phyloP scores from a whole-genome alignment of 805 yeast genomes.

The Cyberlindnera saturnus region DNA sequence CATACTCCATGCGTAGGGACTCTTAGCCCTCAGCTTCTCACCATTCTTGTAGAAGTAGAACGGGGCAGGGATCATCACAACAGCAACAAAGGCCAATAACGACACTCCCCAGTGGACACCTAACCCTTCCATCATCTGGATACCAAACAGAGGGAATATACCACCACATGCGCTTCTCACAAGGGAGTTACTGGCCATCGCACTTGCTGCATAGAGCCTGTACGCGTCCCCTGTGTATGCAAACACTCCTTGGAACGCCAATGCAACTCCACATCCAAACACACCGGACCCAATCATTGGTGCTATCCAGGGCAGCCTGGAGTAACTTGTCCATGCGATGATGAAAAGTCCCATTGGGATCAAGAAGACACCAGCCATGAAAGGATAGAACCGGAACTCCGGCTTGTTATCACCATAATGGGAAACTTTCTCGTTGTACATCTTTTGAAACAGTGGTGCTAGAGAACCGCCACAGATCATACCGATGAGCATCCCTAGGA shows the following conservation, averaged over 20 bases:
- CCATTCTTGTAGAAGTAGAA: conserved; percentile 47
- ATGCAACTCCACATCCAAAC: conserved; percentile 63
- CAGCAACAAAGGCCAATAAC: conserved; percentile 43
- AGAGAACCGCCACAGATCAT: conserved; percentile 39
- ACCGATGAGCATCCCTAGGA: conserved; percentile 53
- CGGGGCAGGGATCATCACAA: conserved; percentile 49
- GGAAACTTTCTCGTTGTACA: conserved; percentile 36
- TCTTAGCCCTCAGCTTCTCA: conserved; percentile 34
- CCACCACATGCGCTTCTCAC: conserved; percentile 51
- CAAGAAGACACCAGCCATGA: conserved; percentile 59
- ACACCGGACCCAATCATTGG: conserved; percentile 69
- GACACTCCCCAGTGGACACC: conserved; percentile 57
- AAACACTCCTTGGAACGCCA: conserved; percentile 61
- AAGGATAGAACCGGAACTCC: conserved; percentile 52
- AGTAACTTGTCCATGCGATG: conserved; percentile 67
- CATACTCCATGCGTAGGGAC: conserved; percentile 40
- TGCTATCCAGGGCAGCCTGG: conserved; percentile 63
- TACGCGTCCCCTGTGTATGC: conserved; percentile 63
- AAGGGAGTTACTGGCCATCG: conserved; percentile 44
- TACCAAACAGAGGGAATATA: conserved; percentile 50
- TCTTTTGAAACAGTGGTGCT: conserved; percentile 38
- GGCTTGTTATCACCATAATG: conserved; percentile 44
- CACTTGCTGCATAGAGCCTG: conserved; percentile 46
- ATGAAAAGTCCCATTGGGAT: conserved; percentile 66
- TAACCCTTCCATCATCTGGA: conserved; percentile 48